Evolutionary conservation across 2,329 filamentous ascomycete genomes (phyloP).

Genomic region (Aspergillus hortae): DNA sequence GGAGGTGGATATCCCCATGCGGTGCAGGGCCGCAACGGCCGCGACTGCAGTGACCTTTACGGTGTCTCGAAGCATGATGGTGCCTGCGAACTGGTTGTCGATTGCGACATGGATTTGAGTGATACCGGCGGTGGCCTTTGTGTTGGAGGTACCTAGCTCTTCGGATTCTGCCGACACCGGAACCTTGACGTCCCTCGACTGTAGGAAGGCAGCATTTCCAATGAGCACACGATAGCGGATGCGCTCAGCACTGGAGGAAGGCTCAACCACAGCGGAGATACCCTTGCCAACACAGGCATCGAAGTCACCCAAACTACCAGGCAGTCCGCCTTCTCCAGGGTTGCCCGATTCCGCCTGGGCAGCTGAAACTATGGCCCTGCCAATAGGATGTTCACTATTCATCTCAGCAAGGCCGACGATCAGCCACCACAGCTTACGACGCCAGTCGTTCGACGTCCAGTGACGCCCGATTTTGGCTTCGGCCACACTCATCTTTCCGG

Average conservation of each 20-base stretch:
- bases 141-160: constrained; percentile 23
- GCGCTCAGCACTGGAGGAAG: constrained; percentile 63
- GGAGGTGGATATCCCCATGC: constrained; percentile 80
- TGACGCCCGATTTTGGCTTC: constrained; percentile 61
- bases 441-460: constrained; percentile 68
- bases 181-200: constrained; percentile 61
- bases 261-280: constrained; percentile 77
- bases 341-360: constrained; percentile 75
- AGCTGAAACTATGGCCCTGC: constrained; percentile 74
- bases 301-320: constrained; percentile 84
- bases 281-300: constrained; percentile 78
- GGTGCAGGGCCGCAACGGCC: constrained; percentile 74
- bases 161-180: constrained; percentile 38
- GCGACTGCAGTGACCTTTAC: constrained; percentile 85
- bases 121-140: constrained; percentile 58
- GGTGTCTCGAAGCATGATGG: constrained; percentile 80
- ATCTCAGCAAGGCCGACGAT: constrained; percentile 92
- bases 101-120: constrained; percentile 92
- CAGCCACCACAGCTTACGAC: constrained; percentile 85
- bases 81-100: constrained; percentile 74
- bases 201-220: constrained; percentile 76
- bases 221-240: constrained; percentile 74
- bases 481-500: constrained; percentile 92
- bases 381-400: constrained; percentile 92
- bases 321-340: constrained; percentile 67